Evolutionary conservation across 2,329 filamentous ascomycete genomes (phyloP).

Genomic region (Raffaelea albimanens): DNA sequence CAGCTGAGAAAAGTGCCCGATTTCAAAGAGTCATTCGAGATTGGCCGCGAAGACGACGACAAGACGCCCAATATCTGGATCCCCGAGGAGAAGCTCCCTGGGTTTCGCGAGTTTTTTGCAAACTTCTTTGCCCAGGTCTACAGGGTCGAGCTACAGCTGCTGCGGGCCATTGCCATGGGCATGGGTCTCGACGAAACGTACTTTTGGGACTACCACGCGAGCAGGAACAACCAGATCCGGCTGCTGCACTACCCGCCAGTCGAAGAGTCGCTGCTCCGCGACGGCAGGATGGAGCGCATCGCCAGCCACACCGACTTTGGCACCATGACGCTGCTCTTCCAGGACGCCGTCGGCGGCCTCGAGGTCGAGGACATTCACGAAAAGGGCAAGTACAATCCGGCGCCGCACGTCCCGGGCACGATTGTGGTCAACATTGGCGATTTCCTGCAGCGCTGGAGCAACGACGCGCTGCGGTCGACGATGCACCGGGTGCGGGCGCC

Average conservation of each 20-base stretch:
- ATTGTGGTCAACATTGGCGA: constrained; percentile 32
- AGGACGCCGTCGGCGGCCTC: constrained; percentile 31
- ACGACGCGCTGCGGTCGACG: constrained; percentile 16
- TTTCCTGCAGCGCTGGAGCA: constrained; percentile 30
- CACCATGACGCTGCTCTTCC: constrained; percentile 37
- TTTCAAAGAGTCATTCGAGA: constrained; percentile 30
- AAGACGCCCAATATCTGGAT: constrained; percentile 29
- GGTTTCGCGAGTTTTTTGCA: constrained; percentile 23
- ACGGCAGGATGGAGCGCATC: constrained; percentile 18
- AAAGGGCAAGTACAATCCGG: constrained; percentile 27
- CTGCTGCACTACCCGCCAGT: constrained; percentile 43
- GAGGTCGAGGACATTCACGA: constrained; percentile 29
- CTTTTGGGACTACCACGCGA: constrained; percentile 28
- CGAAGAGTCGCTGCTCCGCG: constrained; percentile 18
- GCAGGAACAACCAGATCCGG: constrained; percentile 47
- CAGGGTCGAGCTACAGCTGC: constrained; percentile 17
- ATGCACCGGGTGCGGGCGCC: constrained; percentile 12
- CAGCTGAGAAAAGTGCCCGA: constrained; percentile 20
- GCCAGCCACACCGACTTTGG: constrained; percentile 23
- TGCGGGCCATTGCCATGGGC: constrained; percentile 23
- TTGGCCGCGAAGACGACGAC: constrained; percentile 23
- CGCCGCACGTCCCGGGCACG: constrained; percentile 19
- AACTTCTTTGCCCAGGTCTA: constrained; percentile 23
- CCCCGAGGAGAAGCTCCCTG: constrained; percentile 24
- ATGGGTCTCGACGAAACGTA: constrained; percentile 18